A percentile compares a stretch with the other conserved stretches of the same genome.
These are phyloP conservation scores for Hypoxylon subgilvum DNA, from an alignment of 495 filamentous ascomycete genomes.

Conservation along the genomic window DNA sequence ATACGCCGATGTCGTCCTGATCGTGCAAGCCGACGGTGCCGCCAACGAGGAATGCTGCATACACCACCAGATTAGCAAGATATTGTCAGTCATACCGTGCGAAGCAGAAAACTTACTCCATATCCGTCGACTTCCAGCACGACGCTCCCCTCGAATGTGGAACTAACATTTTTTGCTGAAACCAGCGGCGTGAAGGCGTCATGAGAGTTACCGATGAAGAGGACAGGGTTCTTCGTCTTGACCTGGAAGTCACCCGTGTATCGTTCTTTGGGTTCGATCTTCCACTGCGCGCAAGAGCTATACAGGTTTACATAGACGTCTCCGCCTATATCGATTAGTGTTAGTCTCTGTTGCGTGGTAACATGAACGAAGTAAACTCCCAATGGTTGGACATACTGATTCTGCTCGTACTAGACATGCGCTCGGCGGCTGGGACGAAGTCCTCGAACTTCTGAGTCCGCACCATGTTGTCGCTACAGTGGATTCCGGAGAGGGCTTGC, in stretches of 20 bases:
- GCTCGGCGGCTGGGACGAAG: slow-evolving; percentile 27
- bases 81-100: not conserved
- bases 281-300: slow-evolving; percentile 50
- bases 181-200: slow-evolving; percentile 54
- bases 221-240: slow-evolving; percentile 51
- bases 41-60: slow-evolving; percentile 55
- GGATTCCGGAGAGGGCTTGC: slow-evolving; percentile 25
- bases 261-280: slow-evolving; percentile 49
- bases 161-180: slow-evolving; percentile 58
- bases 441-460: slow-evolving; percentile 34
- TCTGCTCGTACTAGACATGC: slow-evolving; percentile 14
- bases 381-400: slow-evolving; percentile 14
- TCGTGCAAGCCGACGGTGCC: slow-evolving; percentile 56
- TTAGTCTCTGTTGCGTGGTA: slow-evolving; percentile 4
- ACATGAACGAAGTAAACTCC: too few species aligned
- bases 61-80: not conserved
- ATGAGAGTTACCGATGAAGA: slow-evolving; percentile 52
- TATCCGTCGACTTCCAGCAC: slow-evolving; percentile 60
- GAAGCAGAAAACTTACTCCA: slow-evolving; percentile 53
- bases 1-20: slow-evolving; percentile 51
- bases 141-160: slow-evolving; percentile 58
- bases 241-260: slow-evolving; percentile 51
- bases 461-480: slow-evolving; percentile 35
- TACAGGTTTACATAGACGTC: slow-evolving; percentile 25
- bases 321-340: slow-evolving; percentile 20